Percentiles rank a stretch among this genome's conserved stretches.
Conservation (phyloP, 2,329 filamentous ascomycete species). For the Fusarium sp. region DNA sequence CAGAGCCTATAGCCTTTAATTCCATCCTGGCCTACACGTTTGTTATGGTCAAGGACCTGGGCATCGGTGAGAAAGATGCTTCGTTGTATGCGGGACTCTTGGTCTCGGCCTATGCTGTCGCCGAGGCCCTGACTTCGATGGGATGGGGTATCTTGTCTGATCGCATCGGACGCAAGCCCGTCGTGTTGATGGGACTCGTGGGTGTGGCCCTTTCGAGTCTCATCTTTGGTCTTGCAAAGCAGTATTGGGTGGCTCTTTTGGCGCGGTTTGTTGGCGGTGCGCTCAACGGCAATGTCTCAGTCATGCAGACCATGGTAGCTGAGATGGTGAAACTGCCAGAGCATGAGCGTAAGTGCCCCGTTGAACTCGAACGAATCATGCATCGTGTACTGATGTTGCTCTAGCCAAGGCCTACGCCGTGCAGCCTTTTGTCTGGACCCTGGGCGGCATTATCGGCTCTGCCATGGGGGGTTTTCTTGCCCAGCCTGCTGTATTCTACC, state of each 20-base stretch:
- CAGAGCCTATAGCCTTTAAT: constrained; percentile 91
- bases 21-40: constrained; percentile 91
- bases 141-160: constrained; percentile 61
- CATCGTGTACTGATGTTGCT: not conserved
- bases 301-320: constrained; percentile 88
- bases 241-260: constrained; percentile 79
- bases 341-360: constrained; percentile 65
- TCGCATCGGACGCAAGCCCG: constrained; percentile 72
- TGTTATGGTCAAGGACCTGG: constrained; percentile 83
- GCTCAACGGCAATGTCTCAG: constrained; percentile 88
- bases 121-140: constrained; percentile 87
- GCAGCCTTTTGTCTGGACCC: constrained; percentile 86
- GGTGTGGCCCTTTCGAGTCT: constrained; percentile 80
- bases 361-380: fast-evolving
- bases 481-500: constrained; percentile 64
- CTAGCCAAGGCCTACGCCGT: constrained; percentile 77
- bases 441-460: constrained; percentile 89
- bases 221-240: constrained; percentile 83
- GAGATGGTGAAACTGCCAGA: constrained; percentile 92
- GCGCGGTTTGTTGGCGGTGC: constrained; percentile 87
- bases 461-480: constrained; percentile 83
- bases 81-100: constrained; percentile 88
- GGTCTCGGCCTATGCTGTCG: constrained; percentile 85
- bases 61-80: constrained; percentile 73
- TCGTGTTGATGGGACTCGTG: constrained; percentile 77